Percentiles rank a stretch among this genome's conserved stretches.
phyloP scores from a whole-genome alignment of 1,284 basidiomycete species.

The Malassezia slooffiae region DNA sequence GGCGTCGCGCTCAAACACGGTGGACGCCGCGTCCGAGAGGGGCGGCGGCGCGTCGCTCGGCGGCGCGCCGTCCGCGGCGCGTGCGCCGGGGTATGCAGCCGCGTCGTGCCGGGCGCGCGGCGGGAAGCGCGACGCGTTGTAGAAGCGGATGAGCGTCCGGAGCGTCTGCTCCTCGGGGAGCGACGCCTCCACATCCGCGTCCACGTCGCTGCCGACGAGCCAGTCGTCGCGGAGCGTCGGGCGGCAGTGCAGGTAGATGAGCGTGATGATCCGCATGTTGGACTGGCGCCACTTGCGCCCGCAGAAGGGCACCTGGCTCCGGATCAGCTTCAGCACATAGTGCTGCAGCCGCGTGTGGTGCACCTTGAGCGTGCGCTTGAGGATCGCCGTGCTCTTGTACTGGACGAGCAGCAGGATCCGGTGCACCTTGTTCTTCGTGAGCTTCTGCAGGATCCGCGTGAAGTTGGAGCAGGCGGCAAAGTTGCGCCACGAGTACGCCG shows the following conservation, averaged over 20 bases:
- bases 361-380: slow-evolving; percentile 87
- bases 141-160: slow-evolving; percentile 85
- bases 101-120: too few species aligned
- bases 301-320: slow-evolving; percentile 96
- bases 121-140: slow-evolving; percentile 46
- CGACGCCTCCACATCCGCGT: slow-evolving; percentile 65
- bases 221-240: slow-evolving; percentile 95
- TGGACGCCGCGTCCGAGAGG: slow-evolving; percentile 1
- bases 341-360: slow-evolving; percentile 87
- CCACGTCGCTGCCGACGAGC: slow-evolving; percentile 84
- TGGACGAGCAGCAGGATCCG: slow-evolving; percentile 91
- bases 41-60: background rate
- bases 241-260: slow-evolving; percentile 91
- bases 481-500: slow-evolving; percentile 91
- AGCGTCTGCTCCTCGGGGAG: slow-evolving; percentile 90
- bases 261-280: slow-evolving; percentile 99
- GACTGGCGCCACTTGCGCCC: slow-evolving; percentile 97
- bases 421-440: slow-evolving; percentile 87
- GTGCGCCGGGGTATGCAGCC: slow-evolving; percentile 7
- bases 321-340: slow-evolving; percentile 94
- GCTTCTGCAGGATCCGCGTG: slow-evolving; percentile 92
- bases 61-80: slow-evolving; percentile 20
- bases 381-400: slow-evolving; percentile 78
- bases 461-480: slow-evolving; percentile 98
- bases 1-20: slow-evolving; percentile 49